These are phyloP conservation scores for Podospora pseudopauciseta DNA, from an alignment of 495 filamentous ascomycete genomes.

Conservation along the genomic window DNA sequence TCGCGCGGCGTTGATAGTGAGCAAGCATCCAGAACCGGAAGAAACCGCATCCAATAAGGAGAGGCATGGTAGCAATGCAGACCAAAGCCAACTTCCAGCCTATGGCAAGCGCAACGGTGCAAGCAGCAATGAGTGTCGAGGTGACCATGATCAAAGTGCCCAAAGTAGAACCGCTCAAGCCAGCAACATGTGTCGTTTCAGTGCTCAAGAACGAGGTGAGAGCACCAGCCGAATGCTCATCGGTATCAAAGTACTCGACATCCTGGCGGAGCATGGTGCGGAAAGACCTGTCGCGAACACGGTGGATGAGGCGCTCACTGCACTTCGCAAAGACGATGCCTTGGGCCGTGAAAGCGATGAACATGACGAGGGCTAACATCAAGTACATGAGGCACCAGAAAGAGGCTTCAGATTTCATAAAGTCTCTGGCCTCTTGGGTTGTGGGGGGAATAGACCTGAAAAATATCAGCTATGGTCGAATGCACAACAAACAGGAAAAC, in stretches of 20 bases:
- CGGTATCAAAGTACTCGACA: slow-evolving; percentile 80
- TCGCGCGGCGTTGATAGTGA: slow-evolving; percentile 68
- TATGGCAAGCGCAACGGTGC: slow-evolving; percentile 61
- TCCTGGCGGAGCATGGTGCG: slow-evolving; percentile 85
- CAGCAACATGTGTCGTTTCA: slow-evolving; percentile 79
- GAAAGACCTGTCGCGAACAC: slow-evolving; percentile 77
- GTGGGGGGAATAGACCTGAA: slow-evolving; percentile 19
- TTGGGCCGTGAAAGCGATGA: slow-evolving; percentile 64
- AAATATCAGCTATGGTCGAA: neutral
- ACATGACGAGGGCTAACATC: slow-evolving; percentile 78
- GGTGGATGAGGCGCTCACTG: slow-evolving; percentile 73
- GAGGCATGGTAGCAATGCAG: slow-evolving; percentile 73
- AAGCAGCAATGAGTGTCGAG: slow-evolving; percentile 70
- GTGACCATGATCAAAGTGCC: slow-evolving; percentile 72
- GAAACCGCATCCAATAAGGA: slow-evolving; percentile 80
- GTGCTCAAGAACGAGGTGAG: slow-evolving; percentile 82
- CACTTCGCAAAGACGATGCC: slow-evolving; percentile 75
- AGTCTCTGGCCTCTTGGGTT: slow-evolving; percentile 31
- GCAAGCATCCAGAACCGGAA: slow-evolving; percentile 70
- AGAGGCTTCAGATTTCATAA: slow-evolving; percentile 62
- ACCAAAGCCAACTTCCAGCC: slow-evolving; percentile 92
- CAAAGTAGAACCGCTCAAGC: slow-evolving; percentile 75
- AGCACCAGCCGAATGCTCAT: slow-evolving; percentile 78
- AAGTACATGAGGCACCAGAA: slow-evolving; percentile 96
- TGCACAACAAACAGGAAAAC: slow-evolving; percentile 8